Base-by-base conservation (phyloP, 495 filamentous ascomycete species). In the Neurospora terricola region DNA sequence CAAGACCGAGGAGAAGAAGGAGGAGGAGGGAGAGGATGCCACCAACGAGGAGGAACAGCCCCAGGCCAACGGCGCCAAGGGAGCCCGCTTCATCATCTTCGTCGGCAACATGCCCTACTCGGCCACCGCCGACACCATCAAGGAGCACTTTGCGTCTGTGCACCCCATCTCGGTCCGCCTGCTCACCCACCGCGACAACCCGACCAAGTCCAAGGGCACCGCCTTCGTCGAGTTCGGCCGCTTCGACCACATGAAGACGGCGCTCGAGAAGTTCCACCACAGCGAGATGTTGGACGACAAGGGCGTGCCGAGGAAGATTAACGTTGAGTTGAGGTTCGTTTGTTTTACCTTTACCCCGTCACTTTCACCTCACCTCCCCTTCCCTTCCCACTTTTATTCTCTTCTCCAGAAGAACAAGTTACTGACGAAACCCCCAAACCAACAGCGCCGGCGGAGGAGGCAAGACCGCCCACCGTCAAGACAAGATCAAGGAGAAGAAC, bases 241-340 rank as follows among this genome's bases (percentile, higher is more conserved):
- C 69, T 97, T 89, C 83, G 93, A 97, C 82, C 89, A 91, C 79
- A 97, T 98, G 94, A 92, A 97, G 86, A 94, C 93, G 69, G 96
- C 93, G 77, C 85, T 99, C 75, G 91, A 92, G 80, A 86, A 92
- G 69, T 93, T 93, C 80, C 95, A 99, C 82, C 94, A 97, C 82
- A 92, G 89, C 73, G 87, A 83, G 69, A 97, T 98, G 78, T 87
- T 93, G 73, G 91, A 93, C 76, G 89, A 88, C 43, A 77, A 80
- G 71, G 85, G 84, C 72, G 84, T 87, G 8, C 79, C 86, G 69
- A 81, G 87, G 75, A 91, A 91, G 82, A 94, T 99, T 73, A 98
- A 97, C 79, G 92, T 97, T 42, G 96, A 99, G 82, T 84, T 99
- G 74, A 98, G 93, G 89, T 93, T 81, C 77, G 89, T 87, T 34